Evolutionary conservation across 2,329 filamentous ascomycete species (phyloP).

Genomic region (Penicillium corylophilum): DNA sequence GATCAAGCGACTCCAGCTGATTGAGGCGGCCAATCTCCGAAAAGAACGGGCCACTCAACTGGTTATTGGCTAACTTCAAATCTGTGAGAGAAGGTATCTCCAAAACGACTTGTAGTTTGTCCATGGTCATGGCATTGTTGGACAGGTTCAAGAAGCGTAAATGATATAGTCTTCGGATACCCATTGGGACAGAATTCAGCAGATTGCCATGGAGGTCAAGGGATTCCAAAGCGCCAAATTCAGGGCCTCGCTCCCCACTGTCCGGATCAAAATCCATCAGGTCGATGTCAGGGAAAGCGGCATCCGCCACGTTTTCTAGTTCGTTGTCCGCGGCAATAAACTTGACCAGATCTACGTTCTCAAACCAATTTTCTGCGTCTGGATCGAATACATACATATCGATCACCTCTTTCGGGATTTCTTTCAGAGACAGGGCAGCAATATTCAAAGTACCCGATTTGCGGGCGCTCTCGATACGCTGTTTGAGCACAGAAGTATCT

Average conservation of each 20-base stretch:
- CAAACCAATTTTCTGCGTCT: slow-evolving; percentile 75
- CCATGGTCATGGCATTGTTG: slow-evolving; percentile 74
- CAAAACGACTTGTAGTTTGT: slow-evolving; percentile 68
- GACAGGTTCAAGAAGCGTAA: slow-evolving; percentile 83
- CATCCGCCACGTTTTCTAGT: slow-evolving; percentile 69
- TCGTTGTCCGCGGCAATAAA: slow-evolving; percentile 91
- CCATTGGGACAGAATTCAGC: slow-evolving; percentile 69
- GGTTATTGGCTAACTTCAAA: slow-evolving; percentile 77
- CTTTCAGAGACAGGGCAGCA: slow-evolving; percentile 73
- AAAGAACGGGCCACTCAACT: slow-evolving; percentile 67
- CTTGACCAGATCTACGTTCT: slow-evolving; percentile 81
- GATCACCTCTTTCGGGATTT: slow-evolving; percentile 79
- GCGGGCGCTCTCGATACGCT: slow-evolving; percentile 70
- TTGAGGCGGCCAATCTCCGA: slow-evolving; percentile 61
- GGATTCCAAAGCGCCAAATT: slow-evolving; percentile 78
- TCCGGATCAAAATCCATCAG: slow-evolving; percentile 59
- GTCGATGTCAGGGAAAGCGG: slow-evolving; percentile 72
- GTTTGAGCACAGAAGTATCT: slow-evolving; percentile 67
- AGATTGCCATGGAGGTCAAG: slow-evolving; percentile 85
- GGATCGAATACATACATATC: slow-evolving; percentile 84
- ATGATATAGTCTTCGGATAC: slow-evolving; percentile 68
- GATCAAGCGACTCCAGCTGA: slow-evolving; percentile 75
- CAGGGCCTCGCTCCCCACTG: slow-evolving; percentile 66
- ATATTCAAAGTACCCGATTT: slow-evolving; percentile 84
- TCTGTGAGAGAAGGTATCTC: slow-evolving; percentile 73